Evolutionary conservation across 1,284 basidiomycete genomes (phyloP).

Genomic region (Rhodotorula sp.): DNA sequence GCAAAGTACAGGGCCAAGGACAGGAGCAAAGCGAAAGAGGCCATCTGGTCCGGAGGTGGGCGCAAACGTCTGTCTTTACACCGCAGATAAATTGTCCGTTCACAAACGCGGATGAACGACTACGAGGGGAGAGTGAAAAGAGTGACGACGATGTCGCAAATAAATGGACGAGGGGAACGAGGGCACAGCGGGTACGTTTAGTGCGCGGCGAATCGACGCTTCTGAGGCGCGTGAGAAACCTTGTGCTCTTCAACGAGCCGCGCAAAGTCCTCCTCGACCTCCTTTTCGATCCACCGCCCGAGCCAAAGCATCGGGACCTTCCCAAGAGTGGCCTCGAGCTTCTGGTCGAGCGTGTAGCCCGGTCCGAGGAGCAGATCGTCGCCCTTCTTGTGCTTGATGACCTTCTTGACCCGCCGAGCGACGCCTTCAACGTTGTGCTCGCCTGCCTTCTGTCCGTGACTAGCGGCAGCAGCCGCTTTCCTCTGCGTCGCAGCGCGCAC

Average conservation of each 20-base stretch:
- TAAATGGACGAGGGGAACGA: not conserved
- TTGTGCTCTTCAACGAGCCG: not conserved
- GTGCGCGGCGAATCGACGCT: not conserved
- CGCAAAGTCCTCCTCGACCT: slow-evolving; percentile 13
- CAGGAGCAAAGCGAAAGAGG: too few relatives aligned
- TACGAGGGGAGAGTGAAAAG: not conserved
- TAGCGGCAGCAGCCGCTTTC: not conserved
- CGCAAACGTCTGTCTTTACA: too few relatives aligned
- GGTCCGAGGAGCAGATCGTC: not conserved
- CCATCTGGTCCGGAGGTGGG: too few relatives aligned
- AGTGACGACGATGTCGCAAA: not conserved
- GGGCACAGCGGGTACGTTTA: not conserved
- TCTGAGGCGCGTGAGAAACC: not conserved
- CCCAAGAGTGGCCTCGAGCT: slow-evolving; percentile 7
- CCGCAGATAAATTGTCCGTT: too few relatives aligned
- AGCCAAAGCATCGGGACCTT: not conserved
- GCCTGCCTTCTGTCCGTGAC: not conserved
- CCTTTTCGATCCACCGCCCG: slow-evolving; percentile 16
- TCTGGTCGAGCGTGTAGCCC: not conserved
- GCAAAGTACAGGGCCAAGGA: too few relatives aligned
- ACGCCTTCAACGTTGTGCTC: not conserved
- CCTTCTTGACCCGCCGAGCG: not conserved
- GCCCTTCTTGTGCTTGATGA: not conserved
- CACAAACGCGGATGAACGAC: too few relatives aligned
- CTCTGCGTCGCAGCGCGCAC: not conserved